A percentile compares a stretch with the other conserved stretches of the same genome.
These are phyloP conservation scores for Debaryomyces tyrocola DNA, from an alignment of 805 yeast genomes.

Conservation along the genomic window DNA sequence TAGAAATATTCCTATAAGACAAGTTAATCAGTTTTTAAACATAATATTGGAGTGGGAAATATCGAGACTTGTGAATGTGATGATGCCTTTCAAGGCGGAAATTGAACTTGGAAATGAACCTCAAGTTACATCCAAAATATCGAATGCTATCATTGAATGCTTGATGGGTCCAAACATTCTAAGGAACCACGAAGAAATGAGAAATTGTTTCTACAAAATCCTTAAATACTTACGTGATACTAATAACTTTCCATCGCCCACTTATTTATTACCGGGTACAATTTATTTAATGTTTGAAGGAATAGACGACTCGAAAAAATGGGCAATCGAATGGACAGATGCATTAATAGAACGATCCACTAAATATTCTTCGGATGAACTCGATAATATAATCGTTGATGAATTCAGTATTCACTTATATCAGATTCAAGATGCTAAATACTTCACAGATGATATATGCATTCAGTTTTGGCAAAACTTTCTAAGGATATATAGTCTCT, in stretches of 20 bases:
- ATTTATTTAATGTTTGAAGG: slow-evolving; percentile 60
- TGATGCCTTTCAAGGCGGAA: slow-evolving; percentile 7
- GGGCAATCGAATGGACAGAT: slow-evolving; percentile 39
- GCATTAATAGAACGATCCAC: neutral
- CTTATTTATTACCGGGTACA: slow-evolving; percentile 44
- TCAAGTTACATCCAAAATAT: neutral
- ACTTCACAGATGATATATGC: slow-evolving; percentile 43
- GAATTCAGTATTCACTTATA: slow-evolving; percentile 56
- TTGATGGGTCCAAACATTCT: slow-evolving; percentile 52
- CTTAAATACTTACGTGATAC: neutral
- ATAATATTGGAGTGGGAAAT: slow-evolving; percentile 39
- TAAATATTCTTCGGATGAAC: slow-evolving; percentile 5
- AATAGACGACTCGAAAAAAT: slow-evolving; percentile 39
- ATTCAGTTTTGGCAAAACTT: slow-evolving; percentile 49
- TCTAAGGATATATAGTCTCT: slow-evolving; percentile 31
- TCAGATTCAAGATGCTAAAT: slow-evolving; percentile 52
- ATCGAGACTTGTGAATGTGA: slow-evolving; percentile 8
- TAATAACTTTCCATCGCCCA: slow-evolving; percentile 3
- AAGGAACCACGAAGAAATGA: slow-evolving; percentile 34
- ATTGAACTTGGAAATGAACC: slow-evolving; percentile 1
- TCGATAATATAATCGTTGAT: slow-evolving; percentile 42
- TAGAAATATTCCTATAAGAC: slow-evolving; percentile 41
- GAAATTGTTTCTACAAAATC: neutral
- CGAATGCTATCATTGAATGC: slow-evolving; percentile 44
- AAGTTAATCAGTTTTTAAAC: slow-evolving; percentile 30